Conservation (phyloP, 495 filamentous ascomycete species). For the Annulohypoxylon moriforme region DNA sequence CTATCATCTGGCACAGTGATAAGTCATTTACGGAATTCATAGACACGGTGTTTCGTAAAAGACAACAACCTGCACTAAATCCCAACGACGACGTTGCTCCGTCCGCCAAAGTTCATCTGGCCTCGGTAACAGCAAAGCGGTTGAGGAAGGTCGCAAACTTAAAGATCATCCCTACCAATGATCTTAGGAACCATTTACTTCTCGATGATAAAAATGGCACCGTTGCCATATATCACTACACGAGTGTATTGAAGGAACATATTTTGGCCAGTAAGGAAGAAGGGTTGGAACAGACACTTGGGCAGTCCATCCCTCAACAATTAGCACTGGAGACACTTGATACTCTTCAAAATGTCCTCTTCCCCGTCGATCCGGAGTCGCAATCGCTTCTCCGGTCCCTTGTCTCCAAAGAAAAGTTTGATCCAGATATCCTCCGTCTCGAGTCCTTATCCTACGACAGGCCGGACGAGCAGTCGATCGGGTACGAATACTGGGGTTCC, state of each 20-base stretch:
- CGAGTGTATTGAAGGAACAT: background rate
- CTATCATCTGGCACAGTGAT: background rate
- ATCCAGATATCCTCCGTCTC: background rate
- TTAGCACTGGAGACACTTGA: background rate
- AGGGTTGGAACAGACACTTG: background rate
- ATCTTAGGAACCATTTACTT: background rate
- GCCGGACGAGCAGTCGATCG: background rate
- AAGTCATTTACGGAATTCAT: background rate
- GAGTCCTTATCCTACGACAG: background rate
- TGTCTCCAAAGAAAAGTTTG: background rate
- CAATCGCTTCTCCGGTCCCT: background rate
- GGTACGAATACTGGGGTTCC: background rate
- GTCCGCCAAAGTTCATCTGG: background rate
- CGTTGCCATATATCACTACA: background rate
- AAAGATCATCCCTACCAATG: background rate
- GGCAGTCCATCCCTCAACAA: background rate
- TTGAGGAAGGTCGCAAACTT: background rate
- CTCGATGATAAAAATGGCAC: background rate
- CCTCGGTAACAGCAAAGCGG: background rate
- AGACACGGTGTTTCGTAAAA: background rate
- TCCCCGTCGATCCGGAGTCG: background rate
- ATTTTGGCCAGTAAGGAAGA: background rate
- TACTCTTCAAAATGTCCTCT: background rate
- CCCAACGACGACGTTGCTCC: background rate
- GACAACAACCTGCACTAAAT: background rate